Percentiles rank a stretch among this genome's conserved stretches.
These are phyloP conservation scores for Xanthoconium purpureum DNA, from an alignment of 768 basidiomycete species.

Conservation along the genomic window DNA sequence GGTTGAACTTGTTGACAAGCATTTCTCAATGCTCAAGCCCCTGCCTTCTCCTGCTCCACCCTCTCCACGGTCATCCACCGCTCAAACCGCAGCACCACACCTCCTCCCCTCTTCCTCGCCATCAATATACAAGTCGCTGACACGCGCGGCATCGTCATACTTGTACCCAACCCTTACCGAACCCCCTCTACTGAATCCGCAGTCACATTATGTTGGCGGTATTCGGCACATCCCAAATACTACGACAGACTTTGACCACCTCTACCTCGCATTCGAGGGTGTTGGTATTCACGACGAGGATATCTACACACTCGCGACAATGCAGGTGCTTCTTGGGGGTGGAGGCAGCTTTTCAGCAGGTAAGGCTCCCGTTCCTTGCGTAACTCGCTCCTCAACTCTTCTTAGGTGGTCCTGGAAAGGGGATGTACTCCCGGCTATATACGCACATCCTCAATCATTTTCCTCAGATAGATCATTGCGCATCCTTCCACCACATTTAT, in stretches of 20 bases:
- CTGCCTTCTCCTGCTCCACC: slow-evolving; percentile 22
- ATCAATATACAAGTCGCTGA: slow-evolving; percentile 61
- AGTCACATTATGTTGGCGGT: slow-evolving; percentile 80
- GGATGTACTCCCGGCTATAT: slow-evolving; percentile 97
- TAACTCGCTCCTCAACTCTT: slow-evolving; percentile 4
- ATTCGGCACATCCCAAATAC: slow-evolving; percentile 63
- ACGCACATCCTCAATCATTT: slow-evolving; percentile 95
- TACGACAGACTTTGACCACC: slow-evolving; percentile 78
- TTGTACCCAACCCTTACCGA: slow-evolving; percentile 43
- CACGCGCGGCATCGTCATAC: slow-evolving; percentile 74
- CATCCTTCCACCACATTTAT: slow-evolving; percentile 97
- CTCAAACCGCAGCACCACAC: slow-evolving; percentile 48
- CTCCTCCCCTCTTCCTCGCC: slow-evolving; percentile 55
- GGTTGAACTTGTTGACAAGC: slow-evolving; percentile 79
- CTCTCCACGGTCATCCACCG: slow-evolving; percentile 29
- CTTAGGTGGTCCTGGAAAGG: slow-evolving; percentile 91
- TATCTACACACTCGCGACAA: slow-evolving; percentile 88
- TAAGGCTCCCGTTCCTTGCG: slow-evolving; percentile 24
- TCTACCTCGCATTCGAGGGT: slow-evolving; percentile 92
- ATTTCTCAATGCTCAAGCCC: slow-evolving; percentile 69
- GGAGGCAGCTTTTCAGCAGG: slow-evolving; percentile 96
- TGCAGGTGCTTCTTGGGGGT: slow-evolving; percentile 93
- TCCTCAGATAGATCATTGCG: slow-evolving; percentile 91
- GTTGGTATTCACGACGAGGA: slow-evolving; percentile 88
- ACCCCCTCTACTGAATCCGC: slow-evolving; percentile 18